Evolutionary conservation across 306 rosid species (phyloP), one percentile per base, ranked within the genome.

Genomic region (Cucumis melo): DNA sequence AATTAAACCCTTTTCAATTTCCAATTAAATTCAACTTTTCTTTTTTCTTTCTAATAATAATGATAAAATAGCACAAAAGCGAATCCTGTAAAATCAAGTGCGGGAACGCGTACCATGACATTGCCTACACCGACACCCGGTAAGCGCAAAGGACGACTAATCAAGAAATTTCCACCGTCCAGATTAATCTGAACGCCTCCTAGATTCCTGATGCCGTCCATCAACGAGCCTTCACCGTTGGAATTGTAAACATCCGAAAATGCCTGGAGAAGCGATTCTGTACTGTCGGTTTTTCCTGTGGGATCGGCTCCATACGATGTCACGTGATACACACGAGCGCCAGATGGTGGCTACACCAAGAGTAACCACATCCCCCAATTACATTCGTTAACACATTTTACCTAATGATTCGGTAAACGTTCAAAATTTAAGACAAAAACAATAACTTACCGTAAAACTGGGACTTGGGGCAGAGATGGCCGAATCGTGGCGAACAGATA

Each of bases 271-370:
- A 94, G 46, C 3, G 95, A 94, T 8, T 83, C 88, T 1, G 95
- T 92, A 79, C 99, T 94, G 66, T 94, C 99, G 29, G 58, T 79
- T 54, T 64, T 83, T 6, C 96, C 99, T 0, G 91, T 90, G 20
- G 97, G 95, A 80, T 94, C 99, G 41, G 95, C 97, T 5, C 99
- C 99, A 72, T 86, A 94, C 0, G 87, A 65, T 36, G 95, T 94
- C 64, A 87, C 92, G 73, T 8, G 87, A 80, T 85, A 90, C 44
- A 84, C 89, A 6, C 83, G 79, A 56, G 87, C 48, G 75, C 82
- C 81, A 34, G 8, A 54, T 78, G 34, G 71, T 77, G 77, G 93
- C 96, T 91, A 79, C 82, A 67, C 32, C 53, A 32, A 32, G 36
- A 32, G 29, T 32, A 4, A 27, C 2, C 29, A 27, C 29, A 27